These are phyloP conservation scores for Ophiosphaerella herpotricha DNA, from an alignment of 2,329 filamentous ascomycete species.

Conservation along the genomic window DNA sequence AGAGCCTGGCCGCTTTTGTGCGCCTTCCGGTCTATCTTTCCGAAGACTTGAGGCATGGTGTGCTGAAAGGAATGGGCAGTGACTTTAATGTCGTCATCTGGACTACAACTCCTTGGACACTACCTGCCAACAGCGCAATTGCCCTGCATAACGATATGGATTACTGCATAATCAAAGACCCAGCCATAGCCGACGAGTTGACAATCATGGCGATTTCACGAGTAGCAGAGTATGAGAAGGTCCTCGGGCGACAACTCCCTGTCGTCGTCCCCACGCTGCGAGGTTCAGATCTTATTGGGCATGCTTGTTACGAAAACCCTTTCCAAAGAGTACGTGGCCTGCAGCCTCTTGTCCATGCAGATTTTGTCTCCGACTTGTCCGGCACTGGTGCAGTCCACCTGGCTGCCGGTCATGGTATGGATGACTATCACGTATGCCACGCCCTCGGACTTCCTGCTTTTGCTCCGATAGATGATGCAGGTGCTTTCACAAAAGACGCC, in stretches of 20 bases:
- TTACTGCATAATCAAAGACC: constrained; percentile 68
- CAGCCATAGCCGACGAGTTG: constrained; percentile 52
- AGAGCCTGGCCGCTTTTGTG: constrained; percentile 76
- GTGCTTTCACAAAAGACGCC: constrained; percentile 78
- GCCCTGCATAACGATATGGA: constrained; percentile 75
- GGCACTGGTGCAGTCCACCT: constrained; percentile 94
- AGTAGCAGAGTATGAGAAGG: constrained; percentile 57
- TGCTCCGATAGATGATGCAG: constrained; percentile 82
- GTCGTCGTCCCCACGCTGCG: constrained; percentile 62
- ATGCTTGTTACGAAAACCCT: constrained; percentile 70
- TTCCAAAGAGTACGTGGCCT: constrained; percentile 64
- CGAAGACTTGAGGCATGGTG: constrained; percentile 47
- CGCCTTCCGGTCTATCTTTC: constrained; percentile 69
- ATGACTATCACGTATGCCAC: constrained; percentile 86
- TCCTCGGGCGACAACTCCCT: constrained; percentile 42
- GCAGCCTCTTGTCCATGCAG: constrained; percentile 78
- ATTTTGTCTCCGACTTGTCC: constrained; percentile 88
- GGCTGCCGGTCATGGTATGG: constrained; percentile 93
- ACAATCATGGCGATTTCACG: constrained; percentile 75
- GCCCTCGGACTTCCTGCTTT: constrained; percentile 71
- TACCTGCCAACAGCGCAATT: constrained; percentile 90
- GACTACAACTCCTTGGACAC: constrained; percentile 98
- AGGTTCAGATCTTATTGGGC: constrained; percentile 67
- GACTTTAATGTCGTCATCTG: constrained; percentile 82
- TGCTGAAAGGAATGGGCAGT: constrained; percentile 31